Evolutionary conservation across 805 yeast genomes (phyloP), one percentile per base, ranked within the genome.

Genomic region (Spathaspora hagerdaliae): DNA sequence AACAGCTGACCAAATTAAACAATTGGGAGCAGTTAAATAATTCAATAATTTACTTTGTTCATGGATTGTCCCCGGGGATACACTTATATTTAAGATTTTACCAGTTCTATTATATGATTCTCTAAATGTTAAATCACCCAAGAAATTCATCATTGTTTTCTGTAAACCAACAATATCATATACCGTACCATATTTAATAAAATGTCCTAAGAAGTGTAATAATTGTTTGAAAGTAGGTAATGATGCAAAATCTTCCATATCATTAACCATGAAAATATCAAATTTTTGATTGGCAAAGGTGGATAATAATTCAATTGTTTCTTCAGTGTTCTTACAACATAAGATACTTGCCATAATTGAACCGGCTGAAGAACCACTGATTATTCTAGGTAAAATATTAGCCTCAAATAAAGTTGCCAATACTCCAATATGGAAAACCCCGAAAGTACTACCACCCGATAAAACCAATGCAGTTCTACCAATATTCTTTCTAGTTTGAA

Each of bases 101-200:
- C 98, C 96, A 0, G 97, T 91, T 56, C 96, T 79, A 59, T 94
- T 89, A 61, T 88, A 92, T 0, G 97, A 96, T 64, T 92, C 98
- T 57, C 89, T 81, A 59, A 94, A 92, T 0, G 99, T 94, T 51
- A 92, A 67, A 58, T 91, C 92, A 1, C 98, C 98, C 5, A 92
- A 71, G 51, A 92, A 79, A 4, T 74, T 81, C 41, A 77, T 77
- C 85, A 91, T 83, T 14, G 97, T 88, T 10, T 74, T 70, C 46
- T 81, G 78, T 45, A 94, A 66, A 50, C 87, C 83, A 34, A 72
- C 69, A 57, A 81, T 86, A 60, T 90, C 96, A 60, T 87, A 88
- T 79, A 96, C 83, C 5, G 96, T 88, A 3, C 98, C 98, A 56
- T 82, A 83, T 55, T 87, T 92, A 50, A 89, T 67, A 49, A 92